phyloP scores from a whole-genome alignment of 2,329 filamentous ascomycete species.

The Cyphellophora europaea region DNA sequence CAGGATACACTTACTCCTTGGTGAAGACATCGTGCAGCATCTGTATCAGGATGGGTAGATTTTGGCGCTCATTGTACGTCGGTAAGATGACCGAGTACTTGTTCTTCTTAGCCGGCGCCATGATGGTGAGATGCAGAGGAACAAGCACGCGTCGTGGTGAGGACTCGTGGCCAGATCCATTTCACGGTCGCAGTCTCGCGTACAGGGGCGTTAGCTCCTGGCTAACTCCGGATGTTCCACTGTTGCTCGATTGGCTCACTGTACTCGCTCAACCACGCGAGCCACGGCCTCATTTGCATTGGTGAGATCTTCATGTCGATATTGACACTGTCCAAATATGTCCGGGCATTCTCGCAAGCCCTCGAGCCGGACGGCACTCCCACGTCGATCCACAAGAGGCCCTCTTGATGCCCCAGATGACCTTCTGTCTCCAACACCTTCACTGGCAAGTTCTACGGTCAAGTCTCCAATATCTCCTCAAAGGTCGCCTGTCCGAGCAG shows the following conservation, averaged over 20 bases:
- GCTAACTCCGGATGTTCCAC: too few relatives aligned
- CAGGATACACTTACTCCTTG: conserved; percentile 59
- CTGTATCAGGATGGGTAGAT: conserved; percentile 93
- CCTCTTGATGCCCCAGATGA: conserved; percentile 63
- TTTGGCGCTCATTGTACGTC: conserved; percentile 96
- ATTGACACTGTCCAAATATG: too few relatives aligned
- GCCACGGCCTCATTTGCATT: too few relatives aligned
- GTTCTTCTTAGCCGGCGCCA: conserved; percentile 40
- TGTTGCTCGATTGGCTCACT: too few relatives aligned
- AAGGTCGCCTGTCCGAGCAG: too few relatives aligned
- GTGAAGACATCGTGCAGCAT: conserved; percentile 87
- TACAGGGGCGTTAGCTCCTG: too few relatives aligned
- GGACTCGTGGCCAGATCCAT: too few relatives aligned
- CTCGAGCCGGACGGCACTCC: conserved; percentile 26
- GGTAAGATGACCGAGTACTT: conserved; percentile 97
- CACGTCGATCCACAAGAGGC: conserved; percentile 64
- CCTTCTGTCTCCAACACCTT: conserved; percentile 38
- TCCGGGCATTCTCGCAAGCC: conserved; percentile 11
- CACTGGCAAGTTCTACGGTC: background rate
- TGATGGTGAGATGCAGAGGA: too few relatives aligned
- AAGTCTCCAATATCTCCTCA: too few relatives aligned
- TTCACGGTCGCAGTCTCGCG: too few relatives aligned
- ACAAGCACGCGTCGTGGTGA: conserved; percentile 1
- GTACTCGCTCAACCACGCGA: too few relatives aligned
- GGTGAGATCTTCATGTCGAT: too few relatives aligned